Base-by-base conservation (phyloP, 78 protist genomes). In the Dictyostelium firmibasis region DNA sequence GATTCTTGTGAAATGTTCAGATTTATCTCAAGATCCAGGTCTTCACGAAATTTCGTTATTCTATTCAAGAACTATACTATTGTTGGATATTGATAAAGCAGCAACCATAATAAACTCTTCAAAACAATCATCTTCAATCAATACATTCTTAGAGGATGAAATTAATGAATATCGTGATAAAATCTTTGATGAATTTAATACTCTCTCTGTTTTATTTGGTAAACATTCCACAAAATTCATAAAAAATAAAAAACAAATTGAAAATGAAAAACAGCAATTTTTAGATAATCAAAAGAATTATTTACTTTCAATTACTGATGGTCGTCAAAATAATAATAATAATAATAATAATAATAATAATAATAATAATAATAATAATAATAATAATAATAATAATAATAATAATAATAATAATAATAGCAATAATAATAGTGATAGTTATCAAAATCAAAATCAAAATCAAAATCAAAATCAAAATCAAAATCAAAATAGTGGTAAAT, bases 151-250 rank as follows among this genome's bases (percentile, higher is more conserved):
- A 25, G 94, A 57, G 38, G 97, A 95, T 72, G 92, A 93, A 70
- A 44, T 36, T 7, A 29, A 77, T 11, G 85, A 83, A 35, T 50
- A 14, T 38, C 81, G 85, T 50, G 98, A 98, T 83, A 60, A 64
- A 16, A 88, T 98, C 67, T 97, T 98, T 29, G 98, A 97, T 78
- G 99, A 98, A 85, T 98, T 98, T 78, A 98, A 98, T 95, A 81
- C 97, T 11, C 93, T 98, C 25, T 81, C 98, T 9, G 97, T 98
- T 10, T 31, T 98, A 41, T 98, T 95, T 91, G 76, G 93, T 78
- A 44, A 75, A 25, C 98, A 97, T 11, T 41, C 96, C 0, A 96
- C 93, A 41, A 86, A 85, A 18, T 98, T 97, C 76, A 76, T 97
- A 31, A 82, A 64, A 67, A 35, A 47, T 29, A 50, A 47, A 47